Conservation (phyloP, 2,329 filamentous ascomycete species). For the Colletotrichum higginsianum region DNA sequence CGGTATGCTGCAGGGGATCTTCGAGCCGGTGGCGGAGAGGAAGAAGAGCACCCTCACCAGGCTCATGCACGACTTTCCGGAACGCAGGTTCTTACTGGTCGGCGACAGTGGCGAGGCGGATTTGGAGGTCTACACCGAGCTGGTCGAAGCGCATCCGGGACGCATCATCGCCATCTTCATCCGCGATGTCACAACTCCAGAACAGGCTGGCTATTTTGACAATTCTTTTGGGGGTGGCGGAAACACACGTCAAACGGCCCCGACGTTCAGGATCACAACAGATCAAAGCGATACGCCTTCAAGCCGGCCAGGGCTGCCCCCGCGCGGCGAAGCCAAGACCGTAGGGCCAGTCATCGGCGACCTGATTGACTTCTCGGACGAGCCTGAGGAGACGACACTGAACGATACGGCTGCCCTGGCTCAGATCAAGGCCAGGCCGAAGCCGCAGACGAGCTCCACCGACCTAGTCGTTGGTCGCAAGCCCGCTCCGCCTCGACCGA, state of each 20-base stretch:
- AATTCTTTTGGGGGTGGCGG: constrained; percentile 57
- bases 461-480: constrained; percentile 50
- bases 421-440: constrained; percentile 47
- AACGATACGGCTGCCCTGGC: constrained; percentile 53
- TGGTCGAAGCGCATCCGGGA: constrained; percentile 87
- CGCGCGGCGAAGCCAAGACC: constrained; percentile 47
- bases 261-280: constrained; percentile 41
- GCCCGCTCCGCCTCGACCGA: constrained; percentile 62
- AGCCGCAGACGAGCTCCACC: constrained; percentile 46
- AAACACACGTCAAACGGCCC: constrained; percentile 46
- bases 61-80: constrained; percentile 90
- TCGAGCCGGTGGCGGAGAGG: constrained; percentile 95
- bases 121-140: constrained; percentile 95
- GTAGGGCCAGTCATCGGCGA: constrained; percentile 66
- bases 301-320: constrained; percentile 52
- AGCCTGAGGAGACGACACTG: constrained; percentile 57
- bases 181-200: constrained; percentile 90
- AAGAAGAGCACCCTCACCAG: constrained; percentile 91
- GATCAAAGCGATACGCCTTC: constrained; percentile 44
- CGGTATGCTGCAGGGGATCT: constrained; percentile 97
- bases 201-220: constrained; percentile 84
- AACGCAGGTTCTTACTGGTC: constrained; percentile 89
- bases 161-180: constrained; percentile 92
- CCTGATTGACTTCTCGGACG: constrained; percentile 73
- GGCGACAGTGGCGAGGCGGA: constrained; percentile 98